Evolutionary conservation across 176 grass and related monocot genomes (phyloP), one percentile per base, ranked within the genome.

Genomic region (Cymbopogon citratus): DNA sequence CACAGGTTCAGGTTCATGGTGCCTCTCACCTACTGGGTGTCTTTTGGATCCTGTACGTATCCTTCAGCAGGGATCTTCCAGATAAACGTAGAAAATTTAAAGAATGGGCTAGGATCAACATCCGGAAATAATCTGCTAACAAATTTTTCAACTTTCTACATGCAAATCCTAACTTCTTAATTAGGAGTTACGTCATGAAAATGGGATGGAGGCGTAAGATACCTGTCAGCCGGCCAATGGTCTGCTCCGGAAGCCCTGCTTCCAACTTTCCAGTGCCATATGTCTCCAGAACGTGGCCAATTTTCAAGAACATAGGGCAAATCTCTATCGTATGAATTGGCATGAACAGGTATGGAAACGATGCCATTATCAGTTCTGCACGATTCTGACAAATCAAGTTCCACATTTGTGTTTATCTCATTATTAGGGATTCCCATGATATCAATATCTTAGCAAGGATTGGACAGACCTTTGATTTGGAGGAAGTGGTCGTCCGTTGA

Each of bases 191-290:
- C n/a, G n/a, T n/a, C n/a, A n/a, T n/a, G n/a, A n/a, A n/a, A n/a
- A n/a, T n/a, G n/a, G n/a, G n/a, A n/a, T n/a, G n/a, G n/a, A n/a
- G n/a, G n/a, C n/a, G n/a, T n/a, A n/a, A n/a, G n/a, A n/a, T n/a
- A 94, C 86, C 92, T 94, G 72, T 94, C 89, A 71, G 75, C n/a
- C 92, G n/a, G n/a, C n/a, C 92, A 94, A 72, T 94, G 78, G 19
- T 89, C 92, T 33, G 45, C 73, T n/a, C 24, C 25, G 69, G 73
- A 39, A 71, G 40, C 2, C 63, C 92, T 57, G 60, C 0, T 57
- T 77, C 92, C 92, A 40, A 94, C 92, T 86, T 85, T 94, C 92
- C 92, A 94, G 6, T 76, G 48, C 92, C 92, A 94, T 63, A 45
- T 60, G 83, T 94, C 92, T 75, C 87, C 92, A 73, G 81, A 75